Conservation (phyloP, 371 early-diverging fungal genomes). For the Rhizopus delemar region DNA sequence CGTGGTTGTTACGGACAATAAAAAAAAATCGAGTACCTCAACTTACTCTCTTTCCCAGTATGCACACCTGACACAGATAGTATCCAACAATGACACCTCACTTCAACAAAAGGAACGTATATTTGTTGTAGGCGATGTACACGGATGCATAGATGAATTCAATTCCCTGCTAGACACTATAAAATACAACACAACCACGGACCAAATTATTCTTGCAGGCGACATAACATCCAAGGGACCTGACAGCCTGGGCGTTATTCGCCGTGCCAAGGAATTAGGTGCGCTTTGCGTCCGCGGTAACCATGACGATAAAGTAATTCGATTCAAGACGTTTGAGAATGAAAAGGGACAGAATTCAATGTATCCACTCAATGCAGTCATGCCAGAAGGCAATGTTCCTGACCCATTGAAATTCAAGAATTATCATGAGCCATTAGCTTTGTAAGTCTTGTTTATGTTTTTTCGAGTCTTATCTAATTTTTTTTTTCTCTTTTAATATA, state of each 20-base stretch:
- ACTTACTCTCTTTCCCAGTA: slow-evolving; percentile 40
- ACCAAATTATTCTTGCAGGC: slow-evolving; percentile 68
- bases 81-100: slow-evolving; percentile 17
- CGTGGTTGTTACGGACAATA: slow-evolving; percentile 34
- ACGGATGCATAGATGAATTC: slow-evolving; percentile 63
- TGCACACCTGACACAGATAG: slow-evolving; percentile 39
- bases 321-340: slow-evolving; percentile 57
- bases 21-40: slow-evolving; percentile 13
- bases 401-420: slow-evolving; percentile 44
- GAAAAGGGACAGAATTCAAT: slow-evolving; percentile 30
- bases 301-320: slow-evolving; percentile 72
- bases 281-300: slow-evolving; percentile 76
- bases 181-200: slow-evolving; percentile 39
- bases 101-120: slow-evolving; percentile 42
- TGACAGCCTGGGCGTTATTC: slow-evolving; percentile 63
- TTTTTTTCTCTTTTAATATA: not conserved
- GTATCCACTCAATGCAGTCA: slow-evolving; percentile 22
- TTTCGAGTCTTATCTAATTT: not conserved
- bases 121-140: slow-evolving; percentile 74
- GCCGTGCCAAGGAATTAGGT: slow-evolving; percentile 49
- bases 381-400: slow-evolving; percentile 42
- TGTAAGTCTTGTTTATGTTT: slow-evolving; percentile 22
- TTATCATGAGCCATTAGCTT: slow-evolving; percentile 45
- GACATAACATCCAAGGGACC: slow-evolving; percentile 75
- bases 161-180: slow-evolving; percentile 49